Conservation (phyloP, 495 filamentous ascomycete genomes). For the Penicillium angulare region DNA sequence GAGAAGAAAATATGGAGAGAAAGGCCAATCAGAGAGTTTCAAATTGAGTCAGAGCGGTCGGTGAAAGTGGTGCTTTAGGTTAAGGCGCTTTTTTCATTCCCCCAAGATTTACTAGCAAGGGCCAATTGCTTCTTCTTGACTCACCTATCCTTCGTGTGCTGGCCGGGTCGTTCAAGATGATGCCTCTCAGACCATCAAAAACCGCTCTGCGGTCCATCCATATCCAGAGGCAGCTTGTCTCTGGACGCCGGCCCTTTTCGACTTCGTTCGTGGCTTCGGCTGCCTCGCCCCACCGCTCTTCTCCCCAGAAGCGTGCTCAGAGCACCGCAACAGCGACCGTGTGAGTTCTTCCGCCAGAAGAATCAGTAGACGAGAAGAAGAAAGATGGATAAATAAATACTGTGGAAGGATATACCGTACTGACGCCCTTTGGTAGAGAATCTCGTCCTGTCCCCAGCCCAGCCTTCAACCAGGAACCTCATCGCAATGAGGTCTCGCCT, state of each 20-base stretch:
- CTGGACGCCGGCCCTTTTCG: constrained; percentile 41
- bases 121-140: constrained; percentile 21
- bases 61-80: constrained; percentile 22
- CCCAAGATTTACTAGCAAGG: constrained; percentile 24
- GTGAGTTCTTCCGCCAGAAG: constrained; percentile 30
- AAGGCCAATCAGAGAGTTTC: constrained; percentile 26
- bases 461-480: constrained; percentile 65
- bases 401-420: too few relatives aligned
- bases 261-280: constrained; percentile 41
- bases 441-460: constrained; percentile 63
- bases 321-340: constrained; percentile 48
- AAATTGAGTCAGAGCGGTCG: constrained; percentile 28
- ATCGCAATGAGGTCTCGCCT: constrained; percentile 66
- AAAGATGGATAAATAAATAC: too few relatives aligned
- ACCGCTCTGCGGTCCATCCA: constrained; percentile 46
- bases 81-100: constrained; percentile 26
- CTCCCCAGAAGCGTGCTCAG: constrained; percentile 46
- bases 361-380: neutral
- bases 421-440: constrained; percentile 27
- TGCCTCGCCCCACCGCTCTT: constrained; percentile 47
- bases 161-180: constrained; percentile 41
- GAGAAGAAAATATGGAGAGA: constrained; percentile 5
- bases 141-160: constrained; percentile 14
- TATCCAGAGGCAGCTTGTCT: constrained; percentile 39
- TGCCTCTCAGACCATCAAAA: constrained; percentile 50